phyloP scores from a whole-genome alignment of 768 basidiomycete species.

The Auricularia heimuer region DNA sequence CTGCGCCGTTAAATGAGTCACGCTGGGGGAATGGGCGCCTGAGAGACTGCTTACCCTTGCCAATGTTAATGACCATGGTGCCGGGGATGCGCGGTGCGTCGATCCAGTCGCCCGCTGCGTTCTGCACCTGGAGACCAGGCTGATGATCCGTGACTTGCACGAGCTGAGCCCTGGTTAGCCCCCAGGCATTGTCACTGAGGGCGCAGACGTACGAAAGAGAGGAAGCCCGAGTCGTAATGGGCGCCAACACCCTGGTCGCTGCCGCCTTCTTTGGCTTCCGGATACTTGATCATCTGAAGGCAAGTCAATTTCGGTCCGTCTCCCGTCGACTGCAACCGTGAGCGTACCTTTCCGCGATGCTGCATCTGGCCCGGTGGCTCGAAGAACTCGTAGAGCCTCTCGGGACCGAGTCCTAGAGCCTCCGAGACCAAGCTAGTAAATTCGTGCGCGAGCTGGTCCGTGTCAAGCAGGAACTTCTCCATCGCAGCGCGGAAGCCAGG shows the following conservation, averaged over 20 bases:
- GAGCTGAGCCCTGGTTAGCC: conserved; percentile 33
- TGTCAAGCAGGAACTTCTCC: conserved; percentile 49
- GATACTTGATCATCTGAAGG: conserved; percentile 58
- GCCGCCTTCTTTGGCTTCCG: conserved; percentile 31
- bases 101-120: conserved; percentile 71
- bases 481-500: conserved; percentile 58
- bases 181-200: not conserved
- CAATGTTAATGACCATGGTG: conserved; percentile 76
- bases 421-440: conserved; percentile 59
- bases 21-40: not conserved
- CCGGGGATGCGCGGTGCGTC: conserved; percentile 68
- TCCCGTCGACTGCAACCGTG: not conserved
- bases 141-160: conserved; percentile 76
- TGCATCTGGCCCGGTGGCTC: conserved; percentile 53
- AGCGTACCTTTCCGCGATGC: conserved; percentile 52
- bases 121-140: conserved; percentile 74
- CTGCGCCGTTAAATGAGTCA: conserved; percentile 24
- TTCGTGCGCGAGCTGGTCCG: conserved; percentile 48
- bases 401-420: conserved; percentile 52
- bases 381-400: conserved; percentile 56
- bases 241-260: conserved; percentile 71
- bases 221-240: conserved; percentile 73
- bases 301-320: not conserved
- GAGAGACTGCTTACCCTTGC: conserved; percentile 43
- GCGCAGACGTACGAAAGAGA: conserved; percentile 54